Conservation (phyloP, 2,329 filamentous ascomycete genomes). For the Triangularia verruculosa region DNA sequence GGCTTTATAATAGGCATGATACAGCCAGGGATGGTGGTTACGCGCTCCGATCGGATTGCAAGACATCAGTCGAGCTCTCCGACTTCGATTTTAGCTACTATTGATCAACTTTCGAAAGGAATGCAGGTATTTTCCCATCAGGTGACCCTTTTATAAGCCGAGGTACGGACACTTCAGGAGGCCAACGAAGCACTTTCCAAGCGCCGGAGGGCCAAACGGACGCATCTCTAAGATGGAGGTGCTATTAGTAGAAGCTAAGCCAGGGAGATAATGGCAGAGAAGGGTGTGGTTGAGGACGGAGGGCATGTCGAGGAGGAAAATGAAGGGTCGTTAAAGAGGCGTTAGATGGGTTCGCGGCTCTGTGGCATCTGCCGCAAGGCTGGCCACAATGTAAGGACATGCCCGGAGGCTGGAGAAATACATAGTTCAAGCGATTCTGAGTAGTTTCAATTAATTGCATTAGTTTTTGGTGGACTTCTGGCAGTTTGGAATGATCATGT, state of each 20-base stretch:
- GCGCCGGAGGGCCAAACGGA: conserved; percentile 2
- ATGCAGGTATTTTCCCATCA: not conserved
- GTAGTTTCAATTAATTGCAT: too few species aligned
- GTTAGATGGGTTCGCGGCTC: too few species aligned
- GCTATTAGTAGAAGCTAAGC: conserved; percentile 2
- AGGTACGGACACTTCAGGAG: not conserved
- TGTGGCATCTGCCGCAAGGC: too few species aligned
- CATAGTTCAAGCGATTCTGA: too few species aligned
- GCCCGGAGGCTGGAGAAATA: too few species aligned
- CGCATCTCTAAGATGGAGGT: conserved; percentile 1
- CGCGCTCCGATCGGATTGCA: not conserved
- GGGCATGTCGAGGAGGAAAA: too few species aligned
- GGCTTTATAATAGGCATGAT: too few species aligned
- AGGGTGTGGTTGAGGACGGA: conserved; percentile 3
- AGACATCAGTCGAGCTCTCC: not conserved
- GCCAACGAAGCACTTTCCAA: conserved; percentile 4
- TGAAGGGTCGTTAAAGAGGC: too few species aligned
- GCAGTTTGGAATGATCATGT: too few species aligned
- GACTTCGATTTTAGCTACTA: not conserved
- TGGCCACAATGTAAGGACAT: too few species aligned
- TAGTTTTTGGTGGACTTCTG: too few species aligned
- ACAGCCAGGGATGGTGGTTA: too few species aligned
- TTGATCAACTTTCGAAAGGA: not conserved
- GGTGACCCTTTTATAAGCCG: not conserved
- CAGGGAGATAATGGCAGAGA: conserved; percentile 6